Percentiles rank a stretch among this genome's conserved stretches.
Evolutionary conservation across 108 stramenopile species (phyloP).

Genomic region (Discostella stelligeroides): DNA sequence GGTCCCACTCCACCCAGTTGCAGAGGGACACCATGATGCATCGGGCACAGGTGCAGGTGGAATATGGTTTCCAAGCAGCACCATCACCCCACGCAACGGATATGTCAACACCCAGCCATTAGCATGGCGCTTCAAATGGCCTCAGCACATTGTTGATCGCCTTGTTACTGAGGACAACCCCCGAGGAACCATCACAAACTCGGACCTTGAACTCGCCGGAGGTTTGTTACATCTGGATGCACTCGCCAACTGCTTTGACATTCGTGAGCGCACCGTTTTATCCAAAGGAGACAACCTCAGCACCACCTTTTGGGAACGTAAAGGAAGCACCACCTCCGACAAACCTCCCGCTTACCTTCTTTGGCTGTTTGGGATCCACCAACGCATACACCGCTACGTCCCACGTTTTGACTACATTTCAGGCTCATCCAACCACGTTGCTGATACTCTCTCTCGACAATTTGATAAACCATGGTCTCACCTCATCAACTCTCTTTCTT

Average conservation of each 20-base stretch:
- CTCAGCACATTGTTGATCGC: too few species aligned
- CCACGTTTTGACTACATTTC: too few species aligned
- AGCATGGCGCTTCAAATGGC: constrained; percentile 51
- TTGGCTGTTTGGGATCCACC: too few species aligned
- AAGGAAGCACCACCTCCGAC: constrained; percentile 40
- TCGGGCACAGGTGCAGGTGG: too few species aligned
- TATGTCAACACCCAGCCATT: constrained; percentile 16
- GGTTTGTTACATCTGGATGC: constrained; percentile 58
- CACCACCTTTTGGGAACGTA: constrained; percentile 45
- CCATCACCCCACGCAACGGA: not conserved
- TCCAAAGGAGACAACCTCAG: constrained; percentile 34
- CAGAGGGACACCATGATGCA: too few species aligned
- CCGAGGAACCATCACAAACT: constrained; percentile 36
- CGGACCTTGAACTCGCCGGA: constrained; percentile 47
- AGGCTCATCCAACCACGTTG: too few species aligned
- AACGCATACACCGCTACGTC: too few species aligned
- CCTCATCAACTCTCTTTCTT: not conserved
- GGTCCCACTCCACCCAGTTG: too few species aligned
- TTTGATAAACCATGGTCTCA: too few species aligned
- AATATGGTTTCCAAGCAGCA: constrained; percentile 27
- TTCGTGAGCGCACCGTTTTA: constrained; percentile 35
- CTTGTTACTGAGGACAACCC: constrained; percentile 34
- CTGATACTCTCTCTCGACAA: not conserved
- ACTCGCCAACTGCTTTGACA: constrained; percentile 27
- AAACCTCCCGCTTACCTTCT: too few species aligned